Evolutionary conservation across 306 rosid species (phyloP), one percentile per base, ranked within the genome.

Genomic region (Morella rubra): DNA sequence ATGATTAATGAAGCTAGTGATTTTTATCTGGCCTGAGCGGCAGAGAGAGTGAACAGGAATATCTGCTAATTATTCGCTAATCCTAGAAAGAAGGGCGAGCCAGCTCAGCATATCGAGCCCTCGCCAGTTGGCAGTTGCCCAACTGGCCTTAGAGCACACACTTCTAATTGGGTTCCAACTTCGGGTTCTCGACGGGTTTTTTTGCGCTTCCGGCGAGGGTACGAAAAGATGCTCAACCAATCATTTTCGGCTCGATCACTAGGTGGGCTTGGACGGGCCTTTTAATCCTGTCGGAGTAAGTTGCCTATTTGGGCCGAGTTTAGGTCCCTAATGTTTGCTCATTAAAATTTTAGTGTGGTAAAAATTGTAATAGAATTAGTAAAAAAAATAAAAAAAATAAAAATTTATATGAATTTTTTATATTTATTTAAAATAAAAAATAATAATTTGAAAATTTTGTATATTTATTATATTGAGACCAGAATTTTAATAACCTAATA

Each of bases 1-100:
- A 52, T 64, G 4, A 47, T 64, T 70, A 46, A 32, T 52, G 12
- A 44, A 80, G 8, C 15, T 2, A 10, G 18, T 11, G 13, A 41
- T 40, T 16, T 40, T 44, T 61, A 10, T 41, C 40, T 64, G 72
- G 59, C 22, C 56, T 10, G 53, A 75, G 81, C 73, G 44, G 58
- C 80, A 75, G 7, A 47, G 47, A 3, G 37, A 9, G 71, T 75
- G 41, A 77, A 49, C 81, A 22, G 18, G 68, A 70, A 66, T 82
- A 81, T 82, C 70, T 77, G 85, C 79, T 77, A 27, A 79, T 71
- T 69, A 70, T 80, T 45, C 44, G 50, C 47, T 18, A 65, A 24
- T 71, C 51, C 11, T 6, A 27, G 8, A 73, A 44, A 51, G 40
- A 47, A 19, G 16, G 1, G 53, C 40, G 68, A 10, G 7, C 14